Evolutionary conservation across 2,329 filamentous ascomycete genomes (phyloP).

Genomic region (Aspergillus persii): DNA sequence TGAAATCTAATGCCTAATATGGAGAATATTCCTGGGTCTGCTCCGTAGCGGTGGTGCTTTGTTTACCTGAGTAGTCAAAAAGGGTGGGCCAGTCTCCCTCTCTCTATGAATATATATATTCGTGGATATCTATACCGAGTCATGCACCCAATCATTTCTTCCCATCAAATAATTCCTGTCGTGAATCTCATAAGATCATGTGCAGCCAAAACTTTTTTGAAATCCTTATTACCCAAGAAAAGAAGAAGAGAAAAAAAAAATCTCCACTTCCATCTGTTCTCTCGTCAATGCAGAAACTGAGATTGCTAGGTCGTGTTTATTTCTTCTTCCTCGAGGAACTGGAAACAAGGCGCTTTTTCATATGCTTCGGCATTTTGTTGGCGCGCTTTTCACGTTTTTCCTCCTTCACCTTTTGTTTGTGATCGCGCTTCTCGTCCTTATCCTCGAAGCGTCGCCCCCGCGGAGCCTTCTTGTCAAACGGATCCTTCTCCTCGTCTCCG

Average conservation of each 20-base stretch:
- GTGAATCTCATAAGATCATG: constrained; percentile 30
- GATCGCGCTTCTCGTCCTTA: constrained; percentile 83
- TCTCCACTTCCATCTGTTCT: neutral
- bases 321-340: constrained; percentile 36
- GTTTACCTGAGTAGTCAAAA: too few relatives aligned
- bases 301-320: constrained; percentile 17
- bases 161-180: constrained; percentile 11
- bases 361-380: constrained; percentile 92
- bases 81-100: too few relatives aligned
- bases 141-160: constrained; percentile 16
- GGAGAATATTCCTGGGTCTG: too few relatives aligned
- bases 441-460: constrained; percentile 84
- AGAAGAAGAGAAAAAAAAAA: neutral
- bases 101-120: neutral
- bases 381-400: constrained; percentile 91
- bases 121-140: neutral
- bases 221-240: neutral
- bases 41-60: too few relatives aligned
- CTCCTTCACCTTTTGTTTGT: constrained; percentile 90
- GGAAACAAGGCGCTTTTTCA: constrained; percentile 68
- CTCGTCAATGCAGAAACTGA: neutral
- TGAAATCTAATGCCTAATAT: too few relatives aligned
- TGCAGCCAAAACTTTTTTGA: constrained; percentile 15
- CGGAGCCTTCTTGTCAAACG: constrained; percentile 66
- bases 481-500: constrained; percentile 45